A percentile compares a stretch with the other conserved stretches of the same genome.
These are phyloP conservation scores for Paramecium sonneborni DNA, from an alignment of 73 alveolate species.

Conservation along the genomic window DNA sequence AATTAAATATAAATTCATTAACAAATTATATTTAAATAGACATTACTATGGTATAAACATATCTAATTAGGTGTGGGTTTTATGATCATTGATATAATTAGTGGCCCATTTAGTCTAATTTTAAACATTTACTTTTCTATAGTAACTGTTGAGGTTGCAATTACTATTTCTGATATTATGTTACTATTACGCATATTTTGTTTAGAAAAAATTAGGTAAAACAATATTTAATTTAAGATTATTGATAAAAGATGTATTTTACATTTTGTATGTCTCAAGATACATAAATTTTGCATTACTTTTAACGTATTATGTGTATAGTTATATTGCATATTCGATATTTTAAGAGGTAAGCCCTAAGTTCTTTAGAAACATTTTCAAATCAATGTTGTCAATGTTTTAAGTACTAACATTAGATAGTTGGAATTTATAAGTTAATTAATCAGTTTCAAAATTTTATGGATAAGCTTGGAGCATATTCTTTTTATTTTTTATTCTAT, in stretches of 20 bases:
- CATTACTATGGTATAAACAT: neutral
- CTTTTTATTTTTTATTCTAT: conserved; percentile 14
- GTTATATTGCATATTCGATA: conserved; percentile 12
- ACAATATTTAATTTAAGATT: neutral
- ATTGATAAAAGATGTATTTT: conserved; percentile 4
- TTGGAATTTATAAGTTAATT: conserved; percentile 40
- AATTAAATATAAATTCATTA: neutral
- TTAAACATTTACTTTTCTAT: neutral
- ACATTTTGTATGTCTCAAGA: conserved; percentile 28
- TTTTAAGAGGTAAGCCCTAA: conserved; percentile 31
- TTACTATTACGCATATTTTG: conserved; percentile 24
- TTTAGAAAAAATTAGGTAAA: conserved; percentile 39
- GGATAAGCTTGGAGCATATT: conserved; percentile 48
- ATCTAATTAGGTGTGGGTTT: neutral
- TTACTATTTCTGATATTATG: neutral
- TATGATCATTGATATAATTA: neutral
- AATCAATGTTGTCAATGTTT: conserved; percentile 53
- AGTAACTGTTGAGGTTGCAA: neutral
- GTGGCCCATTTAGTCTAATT: conserved; percentile 16
- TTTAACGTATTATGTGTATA: conserved; percentile 28
- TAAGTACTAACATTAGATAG: conserved; percentile 35
- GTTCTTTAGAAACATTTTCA: conserved; percentile 32
- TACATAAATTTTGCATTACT: conserved; percentile 30
- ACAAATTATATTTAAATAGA: neutral
- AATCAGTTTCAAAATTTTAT: conserved; percentile 6